phyloP scores from a whole-genome alignment of 1,139 yeast species.

The Pichia sp. region DNA sequence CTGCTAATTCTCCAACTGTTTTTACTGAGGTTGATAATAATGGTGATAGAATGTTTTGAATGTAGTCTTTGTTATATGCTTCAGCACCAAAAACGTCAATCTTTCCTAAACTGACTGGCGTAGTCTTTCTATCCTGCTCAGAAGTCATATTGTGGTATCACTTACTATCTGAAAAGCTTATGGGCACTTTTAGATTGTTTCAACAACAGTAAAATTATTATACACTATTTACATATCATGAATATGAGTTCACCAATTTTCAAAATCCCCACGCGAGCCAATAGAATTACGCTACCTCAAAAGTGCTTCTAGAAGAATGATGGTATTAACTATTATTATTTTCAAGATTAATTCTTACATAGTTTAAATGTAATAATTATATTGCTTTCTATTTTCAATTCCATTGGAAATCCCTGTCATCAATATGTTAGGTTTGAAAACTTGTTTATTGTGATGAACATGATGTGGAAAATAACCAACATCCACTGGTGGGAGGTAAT shows the following conservation, averaged over 20 bases:
- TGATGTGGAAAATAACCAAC: slow-evolving; percentile 48
- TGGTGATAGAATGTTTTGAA: slow-evolving; percentile 41
- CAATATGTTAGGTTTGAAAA: not conserved
- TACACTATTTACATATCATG: too few species aligned
- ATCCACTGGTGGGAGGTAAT: slow-evolving; percentile 45
- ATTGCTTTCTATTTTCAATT: not conserved
- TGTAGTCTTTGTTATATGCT: slow-evolving; percentile 40
- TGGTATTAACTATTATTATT: too few species aligned
- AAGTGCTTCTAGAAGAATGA: too few species aligned
- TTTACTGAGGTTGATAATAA: slow-evolving; percentile 39
- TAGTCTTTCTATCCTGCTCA: slow-evolving; percentile 16
- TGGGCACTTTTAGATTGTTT: too few species aligned
- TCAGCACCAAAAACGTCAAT: slow-evolving; percentile 49
- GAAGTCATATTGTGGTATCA: slow-evolving; percentile 1
- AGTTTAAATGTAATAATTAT: slow-evolving; percentile 1
- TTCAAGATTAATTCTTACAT: not conserved
- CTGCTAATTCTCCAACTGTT: slow-evolving; percentile 39
- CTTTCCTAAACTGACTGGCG: slow-evolving; percentile 40
- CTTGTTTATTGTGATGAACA: slow-evolving; percentile 36
- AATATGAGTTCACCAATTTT: too few species aligned
- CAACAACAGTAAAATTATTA: too few species aligned
- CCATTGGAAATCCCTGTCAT: not conserved
- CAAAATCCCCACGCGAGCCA: not conserved
- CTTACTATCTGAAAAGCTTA: too few species aligned
- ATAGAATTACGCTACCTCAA: not conserved